These are phyloP conservation scores for Talaromyces pinophilus DNA, from an alignment of 2,329 filamentous ascomycete genomes.

Conservation along the genomic window DNA sequence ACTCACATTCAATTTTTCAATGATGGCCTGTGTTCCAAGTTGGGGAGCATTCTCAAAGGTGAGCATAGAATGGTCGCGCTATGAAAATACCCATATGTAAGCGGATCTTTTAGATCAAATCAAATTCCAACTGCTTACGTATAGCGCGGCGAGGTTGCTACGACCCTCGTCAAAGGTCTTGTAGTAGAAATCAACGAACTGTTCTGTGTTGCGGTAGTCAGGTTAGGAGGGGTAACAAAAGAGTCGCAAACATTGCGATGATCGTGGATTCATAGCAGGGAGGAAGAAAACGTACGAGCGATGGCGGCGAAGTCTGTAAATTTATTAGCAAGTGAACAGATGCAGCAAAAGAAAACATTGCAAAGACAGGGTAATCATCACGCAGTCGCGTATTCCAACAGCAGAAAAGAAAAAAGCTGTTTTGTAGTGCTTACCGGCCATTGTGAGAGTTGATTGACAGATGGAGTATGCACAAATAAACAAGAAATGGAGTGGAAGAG, in stretches of 20 bases:
- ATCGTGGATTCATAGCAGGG: not conserved
- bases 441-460: conserved; percentile 10
- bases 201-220: conserved; percentile 56
- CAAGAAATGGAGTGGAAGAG: not conserved
- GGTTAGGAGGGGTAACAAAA: conserved; percentile 1
- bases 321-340: not conserved
- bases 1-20: conserved; percentile 77
- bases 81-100: conserved; percentile 25
- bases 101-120: not conserved
- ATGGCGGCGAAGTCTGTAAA: conserved; percentile 21
- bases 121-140: conserved; percentile 61
- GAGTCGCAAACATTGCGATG: conserved; percentile 10
- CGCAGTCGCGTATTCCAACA: not conserved
- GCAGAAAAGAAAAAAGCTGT: not conserved
- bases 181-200: conserved; percentile 93
- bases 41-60: conserved; percentile 78
- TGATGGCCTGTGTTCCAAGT: conserved; percentile 66
- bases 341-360: not conserved
- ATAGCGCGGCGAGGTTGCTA: conserved; percentile 66
- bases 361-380: not conserved
- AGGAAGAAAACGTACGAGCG: conserved; percentile 19
- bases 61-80: conserved; percentile 86
- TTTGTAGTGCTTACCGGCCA: conserved; percentile 15
- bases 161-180: conserved; percentile 78
- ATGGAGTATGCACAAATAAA: conserved; percentile 9